Evolutionary conservation across 768 basidiomycete species (phyloP), one percentile per base, ranked within the genome.

Genomic region (Lactarius evosmus): DNA sequence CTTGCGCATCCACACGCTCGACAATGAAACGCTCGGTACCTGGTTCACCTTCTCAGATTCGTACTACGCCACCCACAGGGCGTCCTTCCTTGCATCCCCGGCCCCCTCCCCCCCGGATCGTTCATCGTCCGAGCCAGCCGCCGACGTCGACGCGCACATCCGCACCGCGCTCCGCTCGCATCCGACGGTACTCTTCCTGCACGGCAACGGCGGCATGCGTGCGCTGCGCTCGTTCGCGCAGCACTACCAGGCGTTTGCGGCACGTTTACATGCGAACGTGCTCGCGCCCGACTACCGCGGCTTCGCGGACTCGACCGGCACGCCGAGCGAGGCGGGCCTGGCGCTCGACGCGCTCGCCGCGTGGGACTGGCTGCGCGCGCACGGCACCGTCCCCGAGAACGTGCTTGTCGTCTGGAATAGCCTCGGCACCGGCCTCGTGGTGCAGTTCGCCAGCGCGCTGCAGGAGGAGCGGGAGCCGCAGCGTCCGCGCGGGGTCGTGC

Each of bases 241-340:
- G 19, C 80, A 86, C 41, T 93, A 93, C 71, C 75, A 80, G n/a
- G 79, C 82, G 0, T 87, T 88, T 70, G 80, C 89, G 0, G 82
- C 86, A 3, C 82, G 87, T 1, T 76, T 92, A 7, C 77, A 78
- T 19, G 83, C 83, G 22, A 95, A 95, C 72, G 87, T 97, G 16
- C 77, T 98, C 29, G 86, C 85, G 1, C 85, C 93, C 38, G 96
- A 98, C 75, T 98, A 98, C 73, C 85, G 95, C 55, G 95, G 95
- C 2, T 98, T 89, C 70, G 96, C 79, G 2, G 95, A 98, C 71
- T 95, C 93, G 60, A 81, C 83, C 1, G 93, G 93, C 0, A 74
- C 74, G 0, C 96, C 96, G 0, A 86, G 83, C 29, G 89, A 95
- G 73, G 74, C 72, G 14, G 96, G 95, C 0, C 77, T 98, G 0